These are phyloP conservation scores for Saccharum officinarum DNA, from an alignment of 176 grass and related monocot species.

Conservation along the genomic window DNA sequence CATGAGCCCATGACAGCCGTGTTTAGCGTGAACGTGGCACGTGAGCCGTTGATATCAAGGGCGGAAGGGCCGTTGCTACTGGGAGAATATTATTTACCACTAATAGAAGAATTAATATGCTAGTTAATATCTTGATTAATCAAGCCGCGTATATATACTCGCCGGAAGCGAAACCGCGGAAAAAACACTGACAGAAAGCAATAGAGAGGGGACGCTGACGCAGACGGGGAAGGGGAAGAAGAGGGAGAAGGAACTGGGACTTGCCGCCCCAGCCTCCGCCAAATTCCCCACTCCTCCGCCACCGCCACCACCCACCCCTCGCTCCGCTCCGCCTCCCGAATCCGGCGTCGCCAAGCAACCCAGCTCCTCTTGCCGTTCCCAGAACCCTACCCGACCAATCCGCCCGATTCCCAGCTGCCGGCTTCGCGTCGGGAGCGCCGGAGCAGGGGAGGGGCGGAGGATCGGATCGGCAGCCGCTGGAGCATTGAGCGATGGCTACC, in stretches of 20 bases:
- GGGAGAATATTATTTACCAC: background rate
- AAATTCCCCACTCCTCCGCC: slow-evolving; percentile 42
- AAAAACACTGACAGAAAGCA: slow-evolving; percentile 15
- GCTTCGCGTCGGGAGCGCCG: background rate
- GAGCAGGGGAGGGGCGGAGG: slow-evolving; percentile 7
- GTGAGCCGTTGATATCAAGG: background rate
- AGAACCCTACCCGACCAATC: slow-evolving; percentile 23
- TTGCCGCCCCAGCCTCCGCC: slow-evolving; percentile 35
- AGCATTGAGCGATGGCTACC: slow-evolving; percentile 48
- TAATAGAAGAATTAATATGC: background rate
- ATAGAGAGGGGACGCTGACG: slow-evolving; percentile 31
- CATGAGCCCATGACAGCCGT: background rate
- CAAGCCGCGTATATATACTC: slow-evolving; percentile 1
- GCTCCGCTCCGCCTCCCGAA: background rate
- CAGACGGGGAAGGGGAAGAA: slow-evolving; percentile 38
- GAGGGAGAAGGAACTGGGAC: slow-evolving; percentile 46
- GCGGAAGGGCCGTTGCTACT: slow-evolving; percentile 1
- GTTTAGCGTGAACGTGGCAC: slow-evolving; percentile 12
- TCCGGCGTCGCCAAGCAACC: background rate
- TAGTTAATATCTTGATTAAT: slow-evolving; percentile 1
- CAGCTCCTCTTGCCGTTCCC: slow-evolving; percentile 12
- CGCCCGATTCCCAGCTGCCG: slow-evolving; percentile 32
- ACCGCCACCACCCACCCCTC: slow-evolving; percentile 4
- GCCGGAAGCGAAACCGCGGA: slow-evolving; percentile 29
- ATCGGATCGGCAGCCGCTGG: slow-evolving; percentile 46